Evolutionary conservation across 768 basidiomycete species (phyloP).

Genomic region (Termitomyces sp.): DNA sequence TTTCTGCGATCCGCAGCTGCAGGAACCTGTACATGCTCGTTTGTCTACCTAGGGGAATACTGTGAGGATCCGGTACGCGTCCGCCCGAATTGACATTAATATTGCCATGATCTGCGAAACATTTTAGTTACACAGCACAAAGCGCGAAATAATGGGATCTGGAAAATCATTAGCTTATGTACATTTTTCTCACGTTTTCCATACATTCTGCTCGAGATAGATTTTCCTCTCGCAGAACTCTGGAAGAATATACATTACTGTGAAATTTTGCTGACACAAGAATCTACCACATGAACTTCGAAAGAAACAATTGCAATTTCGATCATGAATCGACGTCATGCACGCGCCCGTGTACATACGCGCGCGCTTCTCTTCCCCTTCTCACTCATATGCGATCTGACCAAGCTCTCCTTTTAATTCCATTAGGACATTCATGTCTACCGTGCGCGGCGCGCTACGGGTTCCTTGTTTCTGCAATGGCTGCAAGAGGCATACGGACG

Average conservation of each 20-base stretch:
- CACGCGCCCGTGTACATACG: not conserved
- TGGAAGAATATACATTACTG: not conserved
- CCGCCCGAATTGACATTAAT: too few relatives aligned
- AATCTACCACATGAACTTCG: not conserved
- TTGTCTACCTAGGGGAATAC: too few relatives aligned
- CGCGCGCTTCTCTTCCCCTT: not conserved
- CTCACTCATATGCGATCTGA: not conserved
- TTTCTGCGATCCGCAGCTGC: too few relatives aligned
- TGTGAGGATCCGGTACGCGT: too few relatives aligned
- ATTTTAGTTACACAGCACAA: too few relatives aligned
- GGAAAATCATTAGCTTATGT: too few relatives aligned
- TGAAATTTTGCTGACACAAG: not conserved
- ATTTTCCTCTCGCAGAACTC: not conserved
- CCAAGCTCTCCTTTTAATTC: not conserved
- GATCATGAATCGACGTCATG: not conserved
- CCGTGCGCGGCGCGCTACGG: not conserved
- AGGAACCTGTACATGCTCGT: too few relatives aligned
- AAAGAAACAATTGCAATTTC: not conserved
- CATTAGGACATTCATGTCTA: not conserved
- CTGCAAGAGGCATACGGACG: not conserved
- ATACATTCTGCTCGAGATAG: not conserved
- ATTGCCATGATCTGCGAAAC: too few relatives aligned
- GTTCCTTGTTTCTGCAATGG: not conserved
- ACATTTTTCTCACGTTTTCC: too few relatives aligned
- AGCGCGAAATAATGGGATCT: too few relatives aligned